Evolutionary conservation across 805 yeast species (phyloP), one percentile per base, ranked within the genome.

Genomic region (Groenewaldozyma salmanticensis): DNA sequence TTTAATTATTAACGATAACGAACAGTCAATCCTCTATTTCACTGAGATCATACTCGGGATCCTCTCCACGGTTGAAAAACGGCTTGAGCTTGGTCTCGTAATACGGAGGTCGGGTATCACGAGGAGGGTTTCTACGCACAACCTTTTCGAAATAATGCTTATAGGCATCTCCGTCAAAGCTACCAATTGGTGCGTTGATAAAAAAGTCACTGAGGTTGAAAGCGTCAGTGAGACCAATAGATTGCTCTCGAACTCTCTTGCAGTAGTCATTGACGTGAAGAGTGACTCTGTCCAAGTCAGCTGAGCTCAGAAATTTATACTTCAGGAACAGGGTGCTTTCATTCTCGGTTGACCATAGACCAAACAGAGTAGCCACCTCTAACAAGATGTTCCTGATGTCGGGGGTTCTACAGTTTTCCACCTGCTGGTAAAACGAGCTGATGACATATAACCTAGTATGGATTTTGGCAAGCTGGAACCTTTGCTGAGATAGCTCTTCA

Each of bases 181-280:
- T 71, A 36, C 96, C 96, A 43, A 87, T 72, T 3, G 92, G 79
- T 0, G 95, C 77, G 59, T 86, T 83, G 55, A 87, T 71, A 65
- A 81, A 74, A 58, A 72, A 80, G 63, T 87, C 95, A 32, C 85
- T 76, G 48, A 81, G 71, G 61, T 81, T 76, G 69, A 87, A 87
- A 1, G 94, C 72, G 61, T 87, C 96, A 4, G 94, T 81, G 52
- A 83, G 68, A 1, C 82, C 81, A 58, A 85, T 75, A 41, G 81
- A 82, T 53, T 81, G 76, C 22, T 75, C 73, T 60, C 95, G 70
- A 32, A 81, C 57, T 20, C 63, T 64, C 20, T 66, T 60, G 48
- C 81, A 63, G 47, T 77, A 57, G 37, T 57, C 57, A 33, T 70
- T 69, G 41, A 74, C 67, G 41, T 67, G 62, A 6, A 55, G 58